Conservation (phyloP, 2,329 filamentous ascomycete genomes). For the Thelonectria olida region DNA sequence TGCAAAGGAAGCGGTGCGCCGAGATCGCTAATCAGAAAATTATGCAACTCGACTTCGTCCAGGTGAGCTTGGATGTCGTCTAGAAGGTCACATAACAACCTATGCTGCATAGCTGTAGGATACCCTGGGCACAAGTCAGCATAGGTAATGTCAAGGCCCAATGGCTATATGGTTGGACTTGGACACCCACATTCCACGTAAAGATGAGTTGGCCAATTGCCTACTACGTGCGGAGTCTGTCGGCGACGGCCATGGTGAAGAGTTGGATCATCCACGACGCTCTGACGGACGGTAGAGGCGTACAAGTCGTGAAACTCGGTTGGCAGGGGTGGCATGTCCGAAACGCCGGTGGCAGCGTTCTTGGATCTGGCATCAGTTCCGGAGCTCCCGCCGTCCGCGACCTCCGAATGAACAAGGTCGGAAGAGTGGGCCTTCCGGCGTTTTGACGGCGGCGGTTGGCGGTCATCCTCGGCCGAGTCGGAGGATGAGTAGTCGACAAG, state of each 20-base stretch:
- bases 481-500: slow-evolving; percentile 69
- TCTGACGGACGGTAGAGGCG: slow-evolving; percentile 80
- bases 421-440: slow-evolving; percentile 45
- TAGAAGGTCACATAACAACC: slow-evolving; percentile 55
- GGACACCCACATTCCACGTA: slow-evolving; percentile 87
- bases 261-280: slow-evolving; percentile 81
- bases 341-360: slow-evolving; percentile 16
- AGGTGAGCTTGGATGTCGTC: slow-evolving; percentile 46
- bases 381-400: neutral
- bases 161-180: neutral
- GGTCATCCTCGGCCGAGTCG: slow-evolving; percentile 29
- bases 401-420: neutral
- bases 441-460: slow-evolving; percentile 44
- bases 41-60: slow-evolving; percentile 61
- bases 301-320: slow-evolving; percentile 89
- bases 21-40: slow-evolving; percentile 80
- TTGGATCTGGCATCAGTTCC: slow-evolving; percentile 10
- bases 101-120: slow-evolving; percentile 59
- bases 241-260: slow-evolving; percentile 88
- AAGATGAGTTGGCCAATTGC: slow-evolving; percentile 92
- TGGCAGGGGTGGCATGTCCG: slow-evolving; percentile 76
- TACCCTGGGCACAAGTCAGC: slow-evolving; percentile 61
- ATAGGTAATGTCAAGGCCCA: neutral
- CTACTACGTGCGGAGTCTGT: slow-evolving; percentile 82
- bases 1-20: slow-evolving; percentile 84